Conservation (phyloP, 225 moss, liverwort and hornwort species). For the Takakia lepidozioides region DNA sequence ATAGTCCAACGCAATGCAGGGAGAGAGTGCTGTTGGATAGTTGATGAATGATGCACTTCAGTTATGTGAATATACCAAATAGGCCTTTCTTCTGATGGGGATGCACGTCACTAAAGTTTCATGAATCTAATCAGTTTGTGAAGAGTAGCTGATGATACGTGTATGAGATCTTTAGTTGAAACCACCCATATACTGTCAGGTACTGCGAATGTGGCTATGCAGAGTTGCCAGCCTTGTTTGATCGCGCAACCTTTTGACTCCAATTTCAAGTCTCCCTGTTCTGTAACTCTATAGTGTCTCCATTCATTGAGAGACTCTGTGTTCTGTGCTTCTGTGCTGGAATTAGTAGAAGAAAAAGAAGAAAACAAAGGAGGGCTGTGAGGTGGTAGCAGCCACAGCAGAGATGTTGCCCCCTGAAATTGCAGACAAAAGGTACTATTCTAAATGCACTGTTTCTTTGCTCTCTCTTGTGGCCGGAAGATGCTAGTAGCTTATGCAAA, state of each 20-base stretch:
- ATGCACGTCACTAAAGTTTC: no score
- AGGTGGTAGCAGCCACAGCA: constrained; percentile 14
- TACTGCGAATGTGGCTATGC: not conserved
- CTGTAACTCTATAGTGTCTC: not conserved
- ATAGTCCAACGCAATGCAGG: no score
- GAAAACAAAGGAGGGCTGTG: constrained; percentile 18
- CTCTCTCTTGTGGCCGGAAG: no score
- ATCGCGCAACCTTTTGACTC: no score
- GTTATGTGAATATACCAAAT: no score
- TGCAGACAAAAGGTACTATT: constrained; percentile 73
- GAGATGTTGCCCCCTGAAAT: constrained; percentile 58
- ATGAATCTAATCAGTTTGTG: no score
- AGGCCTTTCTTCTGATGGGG: no score
- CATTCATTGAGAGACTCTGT: not conserved
- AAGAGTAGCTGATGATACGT: no score
- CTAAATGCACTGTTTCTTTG: constrained; percentile 9
- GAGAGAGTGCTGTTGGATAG: no score
- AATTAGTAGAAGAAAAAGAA: constrained; percentile 25
- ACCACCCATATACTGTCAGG: not conserved
- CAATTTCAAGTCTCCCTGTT: not conserved
- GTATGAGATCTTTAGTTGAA: no score
- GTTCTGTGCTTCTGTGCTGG: constrained; percentile 5
- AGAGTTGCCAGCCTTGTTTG: not conserved
- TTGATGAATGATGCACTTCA: no score
- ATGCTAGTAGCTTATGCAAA: not conserved